These are phyloP conservation scores for Wickerhamiella hasegawae DNA, from an alignment of 805 yeast genomes.

Conservation along the genomic window DNA sequence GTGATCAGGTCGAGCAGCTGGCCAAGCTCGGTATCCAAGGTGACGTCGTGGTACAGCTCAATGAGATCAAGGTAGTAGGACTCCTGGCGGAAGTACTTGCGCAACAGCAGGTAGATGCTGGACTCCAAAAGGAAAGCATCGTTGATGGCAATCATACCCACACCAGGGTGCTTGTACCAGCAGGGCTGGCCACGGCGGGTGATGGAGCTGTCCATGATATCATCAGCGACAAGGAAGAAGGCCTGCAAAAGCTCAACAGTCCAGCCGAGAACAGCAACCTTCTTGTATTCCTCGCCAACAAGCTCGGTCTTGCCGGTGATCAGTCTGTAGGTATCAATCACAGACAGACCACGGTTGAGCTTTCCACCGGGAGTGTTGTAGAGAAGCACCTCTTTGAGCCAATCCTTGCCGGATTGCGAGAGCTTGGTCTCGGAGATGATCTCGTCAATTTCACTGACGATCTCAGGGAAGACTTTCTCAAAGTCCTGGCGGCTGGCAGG, in stretches of 20 bases:
- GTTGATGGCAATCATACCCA: slow-evolving; percentile 88
- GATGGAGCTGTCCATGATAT: slow-evolving; percentile 92
- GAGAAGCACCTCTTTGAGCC: slow-evolving; percentile 56
- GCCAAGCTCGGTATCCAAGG: slow-evolving; percentile 95
- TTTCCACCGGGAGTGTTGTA: slow-evolving; percentile 96
- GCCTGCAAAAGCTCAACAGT: slow-evolving; percentile 88
- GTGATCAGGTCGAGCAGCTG: slow-evolving; percentile 90
- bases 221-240: slow-evolving; percentile 92
- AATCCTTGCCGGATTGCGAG: slow-evolving; percentile 69
- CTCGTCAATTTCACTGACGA: slow-evolving; percentile 59
- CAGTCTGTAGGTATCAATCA: slow-evolving; percentile 78
- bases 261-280: slow-evolving; percentile 89
- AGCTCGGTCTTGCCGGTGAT: slow-evolving; percentile 55
- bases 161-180: slow-evolving; percentile 73
- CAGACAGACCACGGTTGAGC: slow-evolving; percentile 89
- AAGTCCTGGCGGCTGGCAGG: slow-evolving; percentile 13
- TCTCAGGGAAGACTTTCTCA: slow-evolving; percentile 47
- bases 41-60: slow-evolving; percentile 92
- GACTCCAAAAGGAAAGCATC: slow-evolving; percentile 96
- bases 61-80: slow-evolving; percentile 74
- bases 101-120: slow-evolving; percentile 75
- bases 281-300: slow-evolving; percentile 52
- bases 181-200: slow-evolving; percentile 98
- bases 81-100: slow-evolving; percentile 74
- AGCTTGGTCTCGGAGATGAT: slow-evolving; percentile 54